phyloP scores from a whole-genome alignment of 352 stramenopile species.

The Pythium vanterpoolii region DNA sequence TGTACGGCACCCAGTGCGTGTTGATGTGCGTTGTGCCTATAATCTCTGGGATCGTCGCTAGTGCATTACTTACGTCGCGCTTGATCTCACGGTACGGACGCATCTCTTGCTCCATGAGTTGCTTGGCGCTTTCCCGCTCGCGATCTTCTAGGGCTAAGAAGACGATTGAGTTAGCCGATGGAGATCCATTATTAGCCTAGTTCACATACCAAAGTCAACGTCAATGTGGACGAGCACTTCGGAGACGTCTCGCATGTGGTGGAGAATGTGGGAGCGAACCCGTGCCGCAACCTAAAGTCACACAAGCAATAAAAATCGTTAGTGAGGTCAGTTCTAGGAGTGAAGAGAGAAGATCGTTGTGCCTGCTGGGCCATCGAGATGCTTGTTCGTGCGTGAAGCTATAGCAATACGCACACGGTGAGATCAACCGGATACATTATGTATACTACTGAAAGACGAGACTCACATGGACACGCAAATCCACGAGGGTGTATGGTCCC shows the following conservation, averaged over 20 bases:
- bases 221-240: constrained; percentile 88
- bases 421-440: not conserved
- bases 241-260: constrained; percentile 70
- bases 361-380: constrained; percentile 86
- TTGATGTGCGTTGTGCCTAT: constrained; percentile 75
- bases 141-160: constrained; percentile 26
- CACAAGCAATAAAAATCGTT: not conserved
- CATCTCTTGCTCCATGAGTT: constrained; percentile 51
- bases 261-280: constrained; percentile 68
- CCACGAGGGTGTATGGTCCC: constrained; percentile 84
- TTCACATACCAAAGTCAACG: constrained; percentile 60
- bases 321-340: not conserved
- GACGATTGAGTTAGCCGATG: no score
- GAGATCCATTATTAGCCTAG: no score
- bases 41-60: constrained; percentile 68
- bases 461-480: constrained; percentile 81
- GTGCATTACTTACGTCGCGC: constrained; percentile 54
- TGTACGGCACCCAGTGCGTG: constrained; percentile 71
- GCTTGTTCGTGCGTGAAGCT: constrained; percentile 74
- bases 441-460: not conserved
- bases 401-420: not conserved
- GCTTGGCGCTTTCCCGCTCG: constrained; percentile 23
- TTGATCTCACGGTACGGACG: constrained; percentile 77
- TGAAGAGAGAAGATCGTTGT: not conserved
- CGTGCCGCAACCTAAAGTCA: constrained; percentile 49